Evolutionary conservation across 2,329 filamentous ascomycete species (phyloP), one percentile per base, ranked within the genome.

Genomic region (Fusarium austroafricanum): DNA sequence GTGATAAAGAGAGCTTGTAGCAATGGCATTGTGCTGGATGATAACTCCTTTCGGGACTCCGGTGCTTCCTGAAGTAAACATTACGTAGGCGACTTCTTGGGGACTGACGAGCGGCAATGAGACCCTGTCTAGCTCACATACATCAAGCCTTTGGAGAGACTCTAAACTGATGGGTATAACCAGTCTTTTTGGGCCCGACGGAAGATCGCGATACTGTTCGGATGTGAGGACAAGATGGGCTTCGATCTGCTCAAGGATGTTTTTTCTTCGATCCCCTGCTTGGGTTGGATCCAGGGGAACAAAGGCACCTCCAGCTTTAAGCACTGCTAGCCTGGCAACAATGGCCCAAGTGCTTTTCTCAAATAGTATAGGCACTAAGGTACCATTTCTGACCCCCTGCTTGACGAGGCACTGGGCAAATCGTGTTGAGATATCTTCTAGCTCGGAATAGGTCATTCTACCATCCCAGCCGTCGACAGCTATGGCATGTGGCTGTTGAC

Each of bases 41-140:
- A 61, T 11, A 1, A 64, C 52, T 7, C 67, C 69, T 31, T 71
- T 71, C 1, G 69, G 65, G 2, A 15, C 28, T 8, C 69, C 69
- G 8, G 67, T 70, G 2, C 50, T 55, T 6, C 69, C 69, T 4
- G 67, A 70, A 0, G 69, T 71, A 28, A 61, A 72, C 2, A 65
- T 49, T 20, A 54, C 37, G 12, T 67, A 66, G 3, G 49, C 52
- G 6, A 31, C 33, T 14, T 20, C 18, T 12, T 33, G 43, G 6
- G 42, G 42, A n/a, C n/a, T 55, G 6, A 31, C 33, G 6, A 17
- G 33, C 5, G 52, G 42, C 11, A 55, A 21, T 14, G 7, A 5
- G 2, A 38, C 7, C 21, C 17, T 15, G 4, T 46, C n/a, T 2
- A 46, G 7, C 2, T 40, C 26, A 21, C 8, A 14, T 20, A 23